phyloP scores from a whole-genome alignment of 306 rosid species.

The Bauhinia variegata region DNA sequence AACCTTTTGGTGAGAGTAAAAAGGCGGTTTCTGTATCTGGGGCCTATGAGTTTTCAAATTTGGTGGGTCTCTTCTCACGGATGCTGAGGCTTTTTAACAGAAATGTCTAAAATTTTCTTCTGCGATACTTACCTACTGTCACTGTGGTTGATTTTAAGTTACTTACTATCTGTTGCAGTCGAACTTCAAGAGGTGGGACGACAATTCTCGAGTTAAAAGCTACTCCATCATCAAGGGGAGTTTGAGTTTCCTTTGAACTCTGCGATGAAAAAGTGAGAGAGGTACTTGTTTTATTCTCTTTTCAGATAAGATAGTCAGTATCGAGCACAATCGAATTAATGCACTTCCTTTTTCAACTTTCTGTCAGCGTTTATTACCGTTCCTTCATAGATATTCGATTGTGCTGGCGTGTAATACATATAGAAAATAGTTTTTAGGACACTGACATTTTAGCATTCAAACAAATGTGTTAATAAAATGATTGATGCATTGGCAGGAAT shows the following conservation, averaged over 20 bases:
- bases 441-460: neutral
- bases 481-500: constrained; percentile 18
- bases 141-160: neutral
- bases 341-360: constrained; percentile 29
- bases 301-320: neutral
- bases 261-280: neutral
- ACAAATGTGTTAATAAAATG: neutral
- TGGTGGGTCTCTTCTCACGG: too few relatives aligned
- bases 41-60: too few relatives aligned
- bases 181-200: neutral
- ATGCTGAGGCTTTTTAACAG: too few relatives aligned
- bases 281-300: too few relatives aligned
- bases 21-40: too few relatives aligned
- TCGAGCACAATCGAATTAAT: neutral
- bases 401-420: constrained; percentile 19
- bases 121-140: too few relatives aligned
- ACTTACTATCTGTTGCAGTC: neutral
- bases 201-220: neutral
- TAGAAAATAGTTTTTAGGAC: constrained; percentile 10
- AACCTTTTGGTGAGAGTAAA: too few relatives aligned
- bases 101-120: too few relatives aligned
- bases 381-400: constrained; percentile 32
- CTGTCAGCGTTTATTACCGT: constrained; percentile 28
- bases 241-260: neutral
- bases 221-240: neutral